Base-by-base conservation (phyloP, 371 early-diverging fungal species). In the Mucor piriformis region DNA sequence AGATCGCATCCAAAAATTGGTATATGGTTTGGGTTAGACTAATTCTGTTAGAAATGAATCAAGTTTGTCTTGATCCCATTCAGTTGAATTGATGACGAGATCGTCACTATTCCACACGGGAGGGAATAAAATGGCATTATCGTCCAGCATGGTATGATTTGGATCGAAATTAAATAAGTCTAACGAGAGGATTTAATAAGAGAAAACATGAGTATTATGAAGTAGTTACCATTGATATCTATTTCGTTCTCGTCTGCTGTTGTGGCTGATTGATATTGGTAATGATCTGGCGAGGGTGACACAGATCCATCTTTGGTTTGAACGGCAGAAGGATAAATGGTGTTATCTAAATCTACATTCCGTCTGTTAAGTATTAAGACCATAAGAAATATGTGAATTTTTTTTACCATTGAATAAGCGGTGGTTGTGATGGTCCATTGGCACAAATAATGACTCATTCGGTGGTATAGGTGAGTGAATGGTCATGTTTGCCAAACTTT, bases 401-500 rank as follows among this genome's bases (percentile, higher is more conserved):
- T 37, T 11, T 6, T 37, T 37, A 37, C 37, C n/a, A 37, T n/a
- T n/a, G 12, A 37, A 8, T 54, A n/a, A 10, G 29, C 25, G 10
- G 29, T 18, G 10, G n/a, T 42, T 25, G 29, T 40, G 8, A 46
- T 46, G 47, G n/a, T 57, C 47, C 10, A 50, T 50, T 0, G 61
- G 61, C 1, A 43, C 32, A 40, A 61, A 61, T 12, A 52, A 49
- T 21, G 25, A 13, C 3, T 42, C 20, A 20, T 47, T 33, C 2
- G 53, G 46, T 33, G 58, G 48, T 38, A 51, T 32, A 46, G 67
- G 67, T 34, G 67, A 67, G 48, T 62, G 50, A n/a, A 67, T 53
- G 4, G 67, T 46, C 67, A 67, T 67, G 13, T 67, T 43, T 6
- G 67, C 67, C 3, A 67, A 33, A 6, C 67, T 55, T 55, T 52